Conservation (phyloP, 805 yeast genomes). For the Wickerhamomyces rabaulensis region DNA sequence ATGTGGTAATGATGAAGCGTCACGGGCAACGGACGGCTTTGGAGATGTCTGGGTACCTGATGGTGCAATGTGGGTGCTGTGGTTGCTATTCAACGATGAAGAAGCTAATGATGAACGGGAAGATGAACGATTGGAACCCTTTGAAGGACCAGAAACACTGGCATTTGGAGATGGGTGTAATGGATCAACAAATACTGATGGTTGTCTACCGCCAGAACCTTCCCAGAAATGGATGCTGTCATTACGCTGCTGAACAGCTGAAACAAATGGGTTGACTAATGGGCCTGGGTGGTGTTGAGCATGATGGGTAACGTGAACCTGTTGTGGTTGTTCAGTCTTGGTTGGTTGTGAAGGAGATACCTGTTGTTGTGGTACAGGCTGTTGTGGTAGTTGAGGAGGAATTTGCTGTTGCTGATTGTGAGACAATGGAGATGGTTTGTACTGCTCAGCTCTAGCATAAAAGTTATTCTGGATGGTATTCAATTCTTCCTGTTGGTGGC, state of each 20-base stretch:
- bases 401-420: neutral
- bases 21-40: neutral
- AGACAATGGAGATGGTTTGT: conserved; percentile 4
- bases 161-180: conserved; percentile 12
- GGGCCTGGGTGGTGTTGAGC: conserved; percentile 3
- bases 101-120: conserved; percentile 1
- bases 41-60: neutral
- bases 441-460: conserved; percentile 14
- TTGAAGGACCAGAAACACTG: conserved; percentile 3
- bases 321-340: neutral
- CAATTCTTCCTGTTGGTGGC: conserved; percentile 11
- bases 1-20: conserved; percentile 13
- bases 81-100: neutral
- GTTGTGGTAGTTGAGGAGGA: conserved; percentile 5
- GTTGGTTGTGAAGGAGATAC: conserved; percentile 1
- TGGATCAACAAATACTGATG: conserved; percentile 24
- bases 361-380: conserved; percentile 2
- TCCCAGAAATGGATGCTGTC: conserved; percentile 24
- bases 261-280: conserved; percentile 8
- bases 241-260: conserved; percentile 8
- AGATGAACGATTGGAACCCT: conserved; percentile 6
- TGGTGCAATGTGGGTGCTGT: conserved; percentile 8
- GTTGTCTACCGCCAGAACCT: conserved; percentile 18
- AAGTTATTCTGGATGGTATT: conserved; percentile 16
- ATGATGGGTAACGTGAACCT: neutral